phyloP scores from a whole-genome alignment of 2,329 filamentous ascomycete species.

The Cytospora schulzeri region DNA sequence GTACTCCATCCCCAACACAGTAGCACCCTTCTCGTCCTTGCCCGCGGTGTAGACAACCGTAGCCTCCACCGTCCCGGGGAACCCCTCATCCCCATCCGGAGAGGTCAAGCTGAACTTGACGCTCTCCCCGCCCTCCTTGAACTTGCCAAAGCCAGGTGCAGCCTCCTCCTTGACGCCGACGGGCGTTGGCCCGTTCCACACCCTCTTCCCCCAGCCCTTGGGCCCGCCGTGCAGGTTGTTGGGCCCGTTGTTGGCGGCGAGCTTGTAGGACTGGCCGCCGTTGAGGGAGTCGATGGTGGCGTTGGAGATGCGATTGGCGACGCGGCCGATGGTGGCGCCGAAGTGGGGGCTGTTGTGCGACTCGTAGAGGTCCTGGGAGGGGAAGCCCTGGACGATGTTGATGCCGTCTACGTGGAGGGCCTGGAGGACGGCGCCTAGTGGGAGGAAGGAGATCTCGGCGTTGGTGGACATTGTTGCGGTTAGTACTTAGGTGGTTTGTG shows the following conservation, averaged over 20 bases:
- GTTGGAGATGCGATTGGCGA: conserved; percentile 77
- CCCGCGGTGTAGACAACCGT: conserved; percentile 78
- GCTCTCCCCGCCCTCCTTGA: conserved; percentile 60
- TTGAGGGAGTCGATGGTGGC: conserved; percentile 75
- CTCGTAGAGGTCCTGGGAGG: conserved; percentile 72
- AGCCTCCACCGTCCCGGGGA: conserved; percentile 80
- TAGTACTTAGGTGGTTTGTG: background rate
- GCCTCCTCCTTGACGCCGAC: conserved; percentile 51
- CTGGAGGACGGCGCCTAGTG: conserved; percentile 79
- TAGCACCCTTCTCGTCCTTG: conserved; percentile 60
- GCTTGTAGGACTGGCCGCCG: conserved; percentile 62
- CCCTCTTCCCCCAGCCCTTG: conserved; percentile 78
- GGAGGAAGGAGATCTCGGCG: conserved; percentile 66
- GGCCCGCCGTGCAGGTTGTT: conserved; percentile 76
- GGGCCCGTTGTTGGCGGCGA: conserved; percentile 74
- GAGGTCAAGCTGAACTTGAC: conserved; percentile 68
- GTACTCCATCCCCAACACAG: conserved; percentile 83
- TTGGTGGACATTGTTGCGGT: conserved; percentile 42
- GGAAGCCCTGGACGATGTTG: conserved; percentile 90
- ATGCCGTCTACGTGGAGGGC: conserved; percentile 74
- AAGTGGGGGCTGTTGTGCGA: conserved; percentile 79
- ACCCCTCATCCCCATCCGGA: conserved; percentile 84
- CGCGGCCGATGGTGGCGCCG: conserved; percentile 87
- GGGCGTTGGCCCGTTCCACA: conserved; percentile 72
- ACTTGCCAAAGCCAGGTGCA: conserved; percentile 35